Percentiles rank a stretch among this genome's conserved stretches.
These are phyloP conservation scores for Turritis glabra DNA, from an alignment of 345 rosid species.

Conservation along the genomic window DNA sequence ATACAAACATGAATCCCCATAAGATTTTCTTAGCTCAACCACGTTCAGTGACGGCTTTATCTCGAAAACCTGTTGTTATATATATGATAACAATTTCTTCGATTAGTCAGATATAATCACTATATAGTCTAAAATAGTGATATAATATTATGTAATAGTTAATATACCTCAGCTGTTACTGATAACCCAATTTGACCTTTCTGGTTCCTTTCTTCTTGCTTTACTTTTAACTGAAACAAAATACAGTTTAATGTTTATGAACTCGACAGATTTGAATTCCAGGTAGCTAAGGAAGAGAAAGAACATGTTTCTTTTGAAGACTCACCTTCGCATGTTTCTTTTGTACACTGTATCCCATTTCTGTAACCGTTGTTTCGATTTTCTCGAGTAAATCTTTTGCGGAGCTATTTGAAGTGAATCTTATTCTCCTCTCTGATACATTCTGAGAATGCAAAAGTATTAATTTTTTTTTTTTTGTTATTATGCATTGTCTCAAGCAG, in stretches of 20 bases:
- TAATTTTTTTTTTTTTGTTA: background rate
- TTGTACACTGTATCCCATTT: constrained; percentile 87
- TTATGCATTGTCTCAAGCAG: constrained; percentile 12
- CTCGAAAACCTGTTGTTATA: constrained; percentile 66
- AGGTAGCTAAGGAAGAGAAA: background rate
- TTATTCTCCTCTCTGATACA: constrained; percentile 86
- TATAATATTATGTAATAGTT: background rate
- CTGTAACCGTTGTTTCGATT: constrained; percentile 62
- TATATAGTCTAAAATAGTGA: background rate
- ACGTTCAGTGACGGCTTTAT: constrained; percentile 76
- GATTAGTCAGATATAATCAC: constrained; percentile 15
- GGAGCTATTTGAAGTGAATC: constrained; percentile 80
- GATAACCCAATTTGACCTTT: constrained; percentile 56
- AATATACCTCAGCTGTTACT: constrained; percentile 78
- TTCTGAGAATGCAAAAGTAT: constrained; percentile 46
- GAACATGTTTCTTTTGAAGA: constrained; percentile 18
- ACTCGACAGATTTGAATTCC: background rate
- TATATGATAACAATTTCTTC: background rate
- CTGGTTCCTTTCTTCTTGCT: constrained; percentile 57
- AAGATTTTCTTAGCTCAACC: constrained; percentile 82
- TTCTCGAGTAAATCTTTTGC: constrained; percentile 71
- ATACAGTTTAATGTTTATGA: background rate
- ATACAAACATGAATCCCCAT: constrained; percentile 72
- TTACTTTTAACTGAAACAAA: constrained; percentile 61
- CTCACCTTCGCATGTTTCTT: constrained; percentile 80